Percentiles rank a stretch among this genome's conserved stretches.
Evolutionary conservation across 1,139 yeast species (phyloP).

Genomic region (Kurtzmaniella quercitrusa): DNA sequence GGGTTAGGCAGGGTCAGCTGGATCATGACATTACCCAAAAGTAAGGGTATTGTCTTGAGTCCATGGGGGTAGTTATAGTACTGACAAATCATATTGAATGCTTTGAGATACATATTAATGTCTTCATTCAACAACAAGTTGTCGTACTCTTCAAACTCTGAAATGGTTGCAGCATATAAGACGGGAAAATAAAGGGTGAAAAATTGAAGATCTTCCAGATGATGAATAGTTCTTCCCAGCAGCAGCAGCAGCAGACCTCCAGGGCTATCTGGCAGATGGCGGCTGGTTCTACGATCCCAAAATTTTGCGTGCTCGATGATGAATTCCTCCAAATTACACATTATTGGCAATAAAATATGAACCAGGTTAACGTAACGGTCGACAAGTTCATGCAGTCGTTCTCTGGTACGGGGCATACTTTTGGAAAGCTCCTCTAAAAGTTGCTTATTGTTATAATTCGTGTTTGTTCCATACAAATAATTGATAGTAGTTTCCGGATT

Average conservation of each 20-base stretch:
- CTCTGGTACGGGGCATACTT: conserved; percentile 34
- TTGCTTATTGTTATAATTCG: conserved; percentile 36
- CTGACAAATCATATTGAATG: conserved; percentile 46
- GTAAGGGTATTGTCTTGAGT: conserved; percentile 40
- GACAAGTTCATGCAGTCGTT: conserved; percentile 47
- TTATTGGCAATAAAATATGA: conserved; percentile 50
- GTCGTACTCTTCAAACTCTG: conserved; percentile 53
- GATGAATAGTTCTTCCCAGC: neutral
- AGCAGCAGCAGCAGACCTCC: conserved; percentile 1
- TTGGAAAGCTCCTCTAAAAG: conserved; percentile 32
- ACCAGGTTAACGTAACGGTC: conserved; percentile 48
- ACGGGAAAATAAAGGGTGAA: conserved; percentile 48
- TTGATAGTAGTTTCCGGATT: conserved; percentile 39
- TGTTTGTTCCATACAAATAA: conserved; percentile 42
- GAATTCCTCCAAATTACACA: conserved; percentile 40
- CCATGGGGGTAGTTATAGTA: conserved; percentile 53
- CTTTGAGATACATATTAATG: conserved; percentile 44
- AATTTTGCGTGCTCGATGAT: conserved; percentile 44
- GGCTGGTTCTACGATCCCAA: conserved; percentile 31
- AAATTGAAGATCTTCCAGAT: conserved; percentile 35
- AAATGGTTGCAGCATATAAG: conserved; percentile 50
- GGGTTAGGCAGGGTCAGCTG: conserved; percentile 58
- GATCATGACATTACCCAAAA: conserved; percentile 49
- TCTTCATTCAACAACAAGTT: conserved; percentile 46
- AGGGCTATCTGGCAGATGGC: conserved; percentile 1